Evolutionary conservation across 148 eudicot species (phyloP).

Genomic region (Rhododendron vialii): DNA sequence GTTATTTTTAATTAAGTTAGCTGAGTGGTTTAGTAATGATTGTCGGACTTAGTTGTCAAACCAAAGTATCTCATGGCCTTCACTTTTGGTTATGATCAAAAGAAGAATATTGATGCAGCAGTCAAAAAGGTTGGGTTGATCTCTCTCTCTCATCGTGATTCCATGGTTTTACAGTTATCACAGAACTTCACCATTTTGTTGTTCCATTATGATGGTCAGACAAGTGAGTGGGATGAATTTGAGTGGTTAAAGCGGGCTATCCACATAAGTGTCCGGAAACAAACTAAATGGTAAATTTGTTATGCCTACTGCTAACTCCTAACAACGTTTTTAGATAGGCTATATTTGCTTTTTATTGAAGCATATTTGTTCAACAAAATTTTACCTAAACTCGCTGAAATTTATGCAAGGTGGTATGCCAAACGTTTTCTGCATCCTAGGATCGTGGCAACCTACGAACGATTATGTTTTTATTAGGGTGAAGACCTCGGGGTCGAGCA

Average conservation of each 20-base stretch:
- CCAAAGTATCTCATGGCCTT: too few relatives aligned
- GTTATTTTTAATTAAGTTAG: not conserved
- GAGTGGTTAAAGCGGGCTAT: too few relatives aligned
- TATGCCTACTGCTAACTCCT: not conserved
- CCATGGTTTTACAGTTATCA: conserved; percentile 30
- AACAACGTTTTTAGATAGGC: not conserved
- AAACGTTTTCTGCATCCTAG: too few relatives aligned
- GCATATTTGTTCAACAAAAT: not conserved
- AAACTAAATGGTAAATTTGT: too few relatives aligned
- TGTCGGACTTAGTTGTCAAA: conserved; percentile 41
- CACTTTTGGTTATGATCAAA: too few relatives aligned
- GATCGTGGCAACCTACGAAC: conserved; percentile 38
- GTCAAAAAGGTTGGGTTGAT: conserved; percentile 56
- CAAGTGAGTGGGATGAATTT: too few relatives aligned
- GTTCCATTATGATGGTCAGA: too few relatives aligned
- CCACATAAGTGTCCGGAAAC: too few relatives aligned
- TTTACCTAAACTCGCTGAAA: not conserved
- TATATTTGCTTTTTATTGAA: not conserved
- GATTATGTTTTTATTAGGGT: conserved; percentile 92
- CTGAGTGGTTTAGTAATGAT: not conserved
- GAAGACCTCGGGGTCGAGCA: conserved; percentile 84
- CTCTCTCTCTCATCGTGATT: not conserved
- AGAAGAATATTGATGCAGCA: conserved; percentile 47
- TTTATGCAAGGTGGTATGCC: too few relatives aligned
- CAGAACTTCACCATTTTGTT: too few relatives aligned